phyloP scores from a whole-genome alignment of 306 rosid species.

The Gynostemma pentaphyllum region DNA sequence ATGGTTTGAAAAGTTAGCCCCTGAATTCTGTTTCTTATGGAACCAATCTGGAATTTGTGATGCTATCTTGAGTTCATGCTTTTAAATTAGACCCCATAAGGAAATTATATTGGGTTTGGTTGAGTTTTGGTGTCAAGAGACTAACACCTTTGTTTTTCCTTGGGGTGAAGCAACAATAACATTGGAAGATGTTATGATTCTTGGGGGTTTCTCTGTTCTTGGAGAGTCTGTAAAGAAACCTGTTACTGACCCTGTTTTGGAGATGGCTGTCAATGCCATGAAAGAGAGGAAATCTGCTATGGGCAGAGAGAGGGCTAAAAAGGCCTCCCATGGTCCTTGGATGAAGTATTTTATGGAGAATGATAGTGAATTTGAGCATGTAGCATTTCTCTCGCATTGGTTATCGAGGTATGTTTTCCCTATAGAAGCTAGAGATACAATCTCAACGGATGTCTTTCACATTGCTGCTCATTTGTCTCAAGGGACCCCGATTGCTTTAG shows the following conservation, averaged over 20 bases:
- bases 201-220: constrained; percentile 26
- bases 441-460: constrained; percentile 17
- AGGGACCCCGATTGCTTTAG: constrained; percentile 43
- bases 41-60: constrained; percentile 26
- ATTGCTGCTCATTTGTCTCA: constrained; percentile 32
- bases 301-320: constrained; percentile 2
- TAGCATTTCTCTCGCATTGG: constrained; percentile 36
- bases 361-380: constrained; percentile 30
- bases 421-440: neutral
- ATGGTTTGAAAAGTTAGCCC: constrained; percentile 19
- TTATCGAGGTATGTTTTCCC: constrained; percentile 41
- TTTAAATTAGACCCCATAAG: constrained; percentile 3
- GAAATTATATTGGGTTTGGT: constrained; percentile 25
- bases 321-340: constrained; percentile 20
- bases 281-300: constrained; percentile 1
- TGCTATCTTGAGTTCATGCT: constrained; percentile 38
- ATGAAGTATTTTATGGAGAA: constrained; percentile 27
- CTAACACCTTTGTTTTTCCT: constrained; percentile 34
- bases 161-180: constrained; percentile 55
- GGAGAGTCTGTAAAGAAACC: constrained; percentile 20
- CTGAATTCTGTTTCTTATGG: constrained; percentile 21
- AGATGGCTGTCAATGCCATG: constrained; percentile 5
- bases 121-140: constrained; percentile 24
- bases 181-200: constrained; percentile 33
- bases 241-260: constrained; percentile 7